Base-by-base conservation (phyloP, 768 basidiomycete genomes). In the Lentinula edodes region DNA sequence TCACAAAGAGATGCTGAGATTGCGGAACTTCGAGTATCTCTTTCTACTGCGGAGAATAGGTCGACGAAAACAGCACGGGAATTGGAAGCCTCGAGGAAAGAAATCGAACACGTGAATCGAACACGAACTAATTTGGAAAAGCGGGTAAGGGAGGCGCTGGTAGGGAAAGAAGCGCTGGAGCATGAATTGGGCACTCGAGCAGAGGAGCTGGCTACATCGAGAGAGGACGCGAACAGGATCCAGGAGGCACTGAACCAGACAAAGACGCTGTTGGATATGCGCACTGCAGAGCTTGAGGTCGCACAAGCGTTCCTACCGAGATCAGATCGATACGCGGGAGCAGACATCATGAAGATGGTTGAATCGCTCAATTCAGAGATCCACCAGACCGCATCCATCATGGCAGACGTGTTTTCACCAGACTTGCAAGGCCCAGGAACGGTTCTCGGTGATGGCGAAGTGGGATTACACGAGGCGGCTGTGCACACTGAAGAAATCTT, bases 241-340 rank as follows among this genome's bases (percentile, higher is more conserved):
- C 67, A 65, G 38, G 36, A 18, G 4, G 60, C 71, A 0, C 63
- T 77, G 46, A 66, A 70, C n/a, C 67, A 70, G 45, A 65, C 69
- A 20, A 67, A 68, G 38, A 45, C 52, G 9, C 63, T 76, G 34
- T 53, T 76, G 9, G 64, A 72, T n/a, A 70, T 73, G 28, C 72
- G 75, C 5, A 72, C 75, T 6, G 66, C 69, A 7, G 78, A 80
- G 64, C 73, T 80, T 35, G 76, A 70, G 41, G 74, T 73, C 18
- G 78, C 74, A 6, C 75, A 77, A 63, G 70, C 65, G 58, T 78
- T 71, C 68, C 68, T 78, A 35, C 66, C 70, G 0, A 75, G 68
- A 2, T 68, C 72, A 0, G 77, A 79, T 52, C 50, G 68, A 2
- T 70, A 71, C 57, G 73, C 76, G 10, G 76, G 77, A 6, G 66